Evolutionary conservation across 345 rosid species (phyloP).

Genomic region (Gossypium turneri): DNA sequence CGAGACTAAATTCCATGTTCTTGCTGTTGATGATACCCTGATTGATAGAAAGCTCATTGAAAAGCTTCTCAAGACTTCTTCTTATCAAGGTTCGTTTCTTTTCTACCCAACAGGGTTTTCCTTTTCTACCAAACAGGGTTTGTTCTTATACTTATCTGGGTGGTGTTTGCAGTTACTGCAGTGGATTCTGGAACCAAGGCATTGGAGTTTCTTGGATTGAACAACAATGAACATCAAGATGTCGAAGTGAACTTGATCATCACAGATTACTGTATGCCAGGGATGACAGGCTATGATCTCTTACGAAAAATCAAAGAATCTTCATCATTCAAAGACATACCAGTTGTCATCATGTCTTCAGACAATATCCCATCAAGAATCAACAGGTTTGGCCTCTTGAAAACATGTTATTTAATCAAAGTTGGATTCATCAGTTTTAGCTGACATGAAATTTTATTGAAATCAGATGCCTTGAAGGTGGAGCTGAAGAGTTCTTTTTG

Average conservation of each 20-base stretch:
- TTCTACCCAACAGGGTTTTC: not conserved
- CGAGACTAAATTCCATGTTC: constrained; percentile 73
- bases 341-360: constrained; percentile 93
- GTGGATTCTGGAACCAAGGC: constrained; percentile 94
- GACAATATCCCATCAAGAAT: constrained; percentile 86
- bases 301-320: constrained; percentile 80
- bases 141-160: too few relatives aligned
- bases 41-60: constrained; percentile 82
- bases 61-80: constrained; percentile 78
- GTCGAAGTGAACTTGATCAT: constrained; percentile 67
- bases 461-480: constrained; percentile 77
- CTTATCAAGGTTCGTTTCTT: constrained; percentile 56
- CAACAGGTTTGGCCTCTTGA: constrained; percentile 37
- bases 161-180: constrained; percentile 54
- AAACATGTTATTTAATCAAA: too few relatives aligned
- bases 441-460: not conserved
- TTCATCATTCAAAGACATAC: constrained; percentile 60
- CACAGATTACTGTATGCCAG: constrained; percentile 99
- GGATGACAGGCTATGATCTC: constrained; percentile 95
- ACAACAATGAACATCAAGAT: constrained; percentile 25
- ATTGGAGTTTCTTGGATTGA: constrained; percentile 73
- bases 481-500: constrained; percentile 86
- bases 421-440: not conserved
- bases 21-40: constrained; percentile 86
- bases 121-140: not conserved